Percentiles rank a stretch among this genome's conserved stretches.
These are phyloP conservation scores for Hypoxylon rickii DNA, from an alignment of 495 filamentous ascomycete species.

Conservation along the genomic window DNA sequence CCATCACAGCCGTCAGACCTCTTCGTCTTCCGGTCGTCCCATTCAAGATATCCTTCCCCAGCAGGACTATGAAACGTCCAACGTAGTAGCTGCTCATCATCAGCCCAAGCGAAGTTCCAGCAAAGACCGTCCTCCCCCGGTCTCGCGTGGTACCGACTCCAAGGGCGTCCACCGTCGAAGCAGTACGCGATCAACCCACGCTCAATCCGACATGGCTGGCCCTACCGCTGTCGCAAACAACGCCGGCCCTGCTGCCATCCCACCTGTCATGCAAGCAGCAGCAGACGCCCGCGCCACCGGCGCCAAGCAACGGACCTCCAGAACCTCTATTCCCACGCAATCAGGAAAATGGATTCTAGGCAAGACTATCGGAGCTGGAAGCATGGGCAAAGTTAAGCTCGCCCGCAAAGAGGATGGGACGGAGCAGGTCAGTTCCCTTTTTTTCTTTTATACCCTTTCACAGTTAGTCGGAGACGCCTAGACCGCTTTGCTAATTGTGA, in stretches of 20 bases:
- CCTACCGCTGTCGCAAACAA: conserved; percentile 53
- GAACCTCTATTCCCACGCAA: conserved; percentile 80
- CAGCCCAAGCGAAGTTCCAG: conserved; percentile 46
- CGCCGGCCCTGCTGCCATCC: conserved; percentile 51
- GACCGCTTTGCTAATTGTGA: conserved; percentile 12
- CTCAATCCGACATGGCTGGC: conserved; percentile 55
- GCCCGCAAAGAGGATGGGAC: conserved; percentile 79
- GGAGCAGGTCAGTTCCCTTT: conserved; percentile 67
- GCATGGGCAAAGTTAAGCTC: conserved; percentile 95
- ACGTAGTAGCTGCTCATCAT: conserved; percentile 40
- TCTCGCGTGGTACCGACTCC: conserved; percentile 45
- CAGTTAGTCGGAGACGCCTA: conserved; percentile 1
- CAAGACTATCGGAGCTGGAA: conserved; percentile 96
- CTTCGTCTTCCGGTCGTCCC: conserved; percentile 42
- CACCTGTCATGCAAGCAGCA: conserved; percentile 46
- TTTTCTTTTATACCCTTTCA: background rate
- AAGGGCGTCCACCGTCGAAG: conserved; percentile 50
- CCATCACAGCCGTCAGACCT: conserved; percentile 40
- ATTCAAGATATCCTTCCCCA: conserved; percentile 44
- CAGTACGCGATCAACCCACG: conserved; percentile 42
- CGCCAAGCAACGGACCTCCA: conserved; percentile 61
- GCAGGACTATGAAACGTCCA: conserved; percentile 49
- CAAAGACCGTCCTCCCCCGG: conserved; percentile 45
- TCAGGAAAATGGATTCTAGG: conserved; percentile 91
- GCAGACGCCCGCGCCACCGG: conserved; percentile 50